Percentiles rank a stretch among this genome's conserved stretches.
phyloP scores from a whole-genome alignment of 371 early-diverging fungal species.

The Mucor irregularis region DNA sequence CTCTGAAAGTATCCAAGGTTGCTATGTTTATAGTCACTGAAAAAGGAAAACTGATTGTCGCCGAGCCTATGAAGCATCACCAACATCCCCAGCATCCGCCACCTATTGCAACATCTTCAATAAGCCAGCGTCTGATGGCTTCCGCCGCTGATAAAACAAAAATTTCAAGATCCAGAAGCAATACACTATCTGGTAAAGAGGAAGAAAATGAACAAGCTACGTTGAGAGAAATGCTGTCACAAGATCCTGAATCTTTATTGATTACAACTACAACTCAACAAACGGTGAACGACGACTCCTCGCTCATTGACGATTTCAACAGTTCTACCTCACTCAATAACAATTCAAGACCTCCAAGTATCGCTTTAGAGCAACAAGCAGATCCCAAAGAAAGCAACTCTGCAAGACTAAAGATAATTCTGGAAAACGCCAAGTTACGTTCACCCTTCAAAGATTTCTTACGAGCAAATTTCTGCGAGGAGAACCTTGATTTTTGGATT shows the following conservation, averaged over 20 bases:
- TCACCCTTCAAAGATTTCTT: constrained; percentile 68
- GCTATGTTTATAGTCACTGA: constrained; percentile 25
- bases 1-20: constrained; percentile 23
- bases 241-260: constrained; percentile 18
- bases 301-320: no score
- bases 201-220: constrained; percentile 18
- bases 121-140: no score
- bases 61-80: constrained; percentile 18
- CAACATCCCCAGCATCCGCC: constrained; percentile 14
- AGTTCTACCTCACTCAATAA: no score
- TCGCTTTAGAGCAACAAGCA: constrained; percentile 7
- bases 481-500: constrained; percentile 71
- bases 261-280: constrained; percentile 7
- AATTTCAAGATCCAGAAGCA: constrained; percentile 9
- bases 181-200: constrained; percentile 3
- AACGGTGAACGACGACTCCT: constrained; percentile 6
- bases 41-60: constrained; percentile 22
- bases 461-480: constrained; percentile 69
- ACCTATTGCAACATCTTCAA: constrained; percentile 1
- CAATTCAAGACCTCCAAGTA: constrained; percentile 13
- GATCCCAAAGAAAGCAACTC: constrained; percentile 56
- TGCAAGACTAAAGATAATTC: constrained; percentile 59
- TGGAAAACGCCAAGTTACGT: constrained; percentile 58
- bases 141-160: neutral
- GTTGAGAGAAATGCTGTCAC: constrained; percentile 17